Evolutionary conservation across 1,139 yeast species (phyloP), one percentile per base, ranked within the genome.

Genomic region (Candida dubliniensis): DNA sequence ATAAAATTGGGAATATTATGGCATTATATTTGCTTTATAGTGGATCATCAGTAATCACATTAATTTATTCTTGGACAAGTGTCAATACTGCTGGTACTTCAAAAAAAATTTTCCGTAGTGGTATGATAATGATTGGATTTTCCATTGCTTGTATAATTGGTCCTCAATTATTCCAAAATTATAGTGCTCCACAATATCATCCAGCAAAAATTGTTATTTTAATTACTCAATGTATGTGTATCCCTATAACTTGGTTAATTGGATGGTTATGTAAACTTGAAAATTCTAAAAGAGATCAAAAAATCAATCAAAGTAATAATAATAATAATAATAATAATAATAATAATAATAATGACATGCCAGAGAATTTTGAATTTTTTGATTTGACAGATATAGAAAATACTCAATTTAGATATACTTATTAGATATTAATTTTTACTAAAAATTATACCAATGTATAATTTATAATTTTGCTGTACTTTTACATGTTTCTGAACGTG

Each of bases 351-450:
- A 10, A 27, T 10, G 14, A 30, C 5, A 49, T 56, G 34, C 56
- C 60, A 2, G 52, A 51, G 5, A 53, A 57, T 41, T 55, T 53
- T 44, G 67, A 69, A 51, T 68, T 64, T 47, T 56, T 58, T 36
- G 76, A 70, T 47, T 49, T 67, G 42, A 69, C 76, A 3, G 76
- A 70, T 52, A 52, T 60, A 12, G 65, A 70, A 44, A 69, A 70
- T 45, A 53, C 55, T 37, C 56, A 58, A 29, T 70, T 70, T 47
- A 56, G 73, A 43, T 70, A 69, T 46, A 57, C 58, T 4, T 63
- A 60, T 45, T 66, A 53, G 31, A 9, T 34, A 25, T 4, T 34
- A 23, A 34, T 3, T 27, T 27, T n/a, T 27, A 27, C n/a, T 10
- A 27, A 8, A 8, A 10, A 7, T n/a, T 9, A 27, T 27, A 9